Evolutionary conservation across 768 basidiomycete genomes (phyloP), one percentile per base, ranked within the genome.

Genomic region (Amylocystis lapponica): DNA sequence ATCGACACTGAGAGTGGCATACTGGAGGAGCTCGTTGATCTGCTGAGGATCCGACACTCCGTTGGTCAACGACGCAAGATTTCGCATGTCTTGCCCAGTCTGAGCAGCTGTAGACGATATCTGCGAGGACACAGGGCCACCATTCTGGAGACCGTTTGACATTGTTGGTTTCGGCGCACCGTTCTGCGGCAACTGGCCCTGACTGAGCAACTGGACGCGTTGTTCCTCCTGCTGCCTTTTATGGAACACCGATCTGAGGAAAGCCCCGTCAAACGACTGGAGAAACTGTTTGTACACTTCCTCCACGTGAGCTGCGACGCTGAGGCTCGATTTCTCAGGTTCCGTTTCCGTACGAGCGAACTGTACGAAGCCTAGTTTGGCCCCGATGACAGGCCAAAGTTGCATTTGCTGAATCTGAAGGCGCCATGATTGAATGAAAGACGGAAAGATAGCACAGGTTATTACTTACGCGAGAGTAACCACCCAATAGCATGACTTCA

Each of bases 371-470:
- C 78, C 80, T 61, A 88, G 67, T 19, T 71, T 73, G n/a, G 74
- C 85, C 14, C 75, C 86, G 43, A 88, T 75, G 34, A 81, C 64
- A 13, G 73, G 54, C 86, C 85, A 87, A 45, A 69, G 48, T 26
- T 84, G 82, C 36, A 72, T 39, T 37, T 45, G 43, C 5, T 27
- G 7, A 22, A 42, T 45, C 52, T 45, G 34, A 21, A n/a, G n/a
- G n/a, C n/a, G n/a, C n/a, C n/a, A n/a, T n/a, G n/a, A n/a, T n/a
- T n/a, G n/a, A n/a, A n/a, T 16, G 9, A 16, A 17, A 17, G 9
- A 22, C 9, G 1, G 16, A 25, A 5, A 20, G 4, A 36, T 14
- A 25, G 20, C 25, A 26, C 10, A 21, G 9, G 14, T 13, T 36
- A 27, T 27, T 5, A 63, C 67, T 53, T 53, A 81, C 82, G 46